Evolutionary conservation across 2,329 filamentous ascomycete species (phyloP).

Genomic region (Stachybotrys chartarum): DNA sequence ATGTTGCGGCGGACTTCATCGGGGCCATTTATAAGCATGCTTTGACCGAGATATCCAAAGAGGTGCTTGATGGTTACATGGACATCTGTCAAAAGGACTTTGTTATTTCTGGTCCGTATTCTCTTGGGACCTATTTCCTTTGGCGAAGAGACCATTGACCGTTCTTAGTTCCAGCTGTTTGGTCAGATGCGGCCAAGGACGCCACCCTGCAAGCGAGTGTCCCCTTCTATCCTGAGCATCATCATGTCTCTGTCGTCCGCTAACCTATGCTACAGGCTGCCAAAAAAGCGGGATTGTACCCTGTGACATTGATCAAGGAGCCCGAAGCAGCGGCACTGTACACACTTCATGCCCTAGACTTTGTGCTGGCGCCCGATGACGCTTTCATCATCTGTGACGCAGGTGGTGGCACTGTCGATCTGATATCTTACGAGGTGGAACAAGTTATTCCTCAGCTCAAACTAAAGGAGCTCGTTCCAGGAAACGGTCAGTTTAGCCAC

Average conservation of each 20-base stretch:
- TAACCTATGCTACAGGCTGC: conserved; percentile 5
- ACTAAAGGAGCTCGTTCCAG: conserved; percentile 14
- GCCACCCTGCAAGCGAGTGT: conserved; percentile 8
- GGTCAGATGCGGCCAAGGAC: conserved; percentile 11
- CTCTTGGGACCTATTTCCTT: neutral
- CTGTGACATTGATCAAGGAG: conserved; percentile 10
- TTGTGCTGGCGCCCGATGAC: conserved; percentile 4
- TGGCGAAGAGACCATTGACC: neutral
- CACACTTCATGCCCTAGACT: conserved; percentile 4
- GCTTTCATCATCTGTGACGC: conserved; percentile 17
- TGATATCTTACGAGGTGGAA: conserved; percentile 23
- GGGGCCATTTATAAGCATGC: conserved; percentile 7
- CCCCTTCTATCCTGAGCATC: neutral
- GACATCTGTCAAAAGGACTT: conserved; percentile 8
- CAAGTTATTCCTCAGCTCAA: conserved; percentile 10
- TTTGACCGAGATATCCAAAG: conserved; percentile 6
- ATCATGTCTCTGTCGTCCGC: neutral
- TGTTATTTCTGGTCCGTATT: conserved; percentile 7
- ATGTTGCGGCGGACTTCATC: conserved; percentile 10
- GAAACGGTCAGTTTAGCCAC: conserved; percentile 8
- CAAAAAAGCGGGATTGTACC: conserved; percentile 6
- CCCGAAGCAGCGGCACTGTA: conserved; percentile 11
- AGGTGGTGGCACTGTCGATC: conserved; percentile 18
- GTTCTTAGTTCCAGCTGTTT: conserved; percentile 10
- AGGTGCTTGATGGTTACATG: conserved; percentile 7